Evolutionary conservation across 73 alveolate species (phyloP).

Genomic region (Tetrahymena elliotti): DNA sequence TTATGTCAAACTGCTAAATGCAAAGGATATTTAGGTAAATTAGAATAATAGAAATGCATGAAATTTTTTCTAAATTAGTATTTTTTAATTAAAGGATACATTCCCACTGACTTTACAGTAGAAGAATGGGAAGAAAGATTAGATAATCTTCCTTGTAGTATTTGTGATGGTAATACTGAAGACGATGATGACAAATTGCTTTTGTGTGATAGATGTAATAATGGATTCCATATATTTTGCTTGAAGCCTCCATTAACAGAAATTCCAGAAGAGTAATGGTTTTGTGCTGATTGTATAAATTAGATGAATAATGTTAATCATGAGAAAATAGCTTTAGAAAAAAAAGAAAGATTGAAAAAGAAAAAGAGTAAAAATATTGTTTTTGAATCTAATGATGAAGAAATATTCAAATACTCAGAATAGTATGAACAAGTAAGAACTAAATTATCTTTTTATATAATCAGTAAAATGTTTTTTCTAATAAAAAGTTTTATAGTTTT

Average conservation of each 20-base stretch:
- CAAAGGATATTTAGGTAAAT: constrained; percentile 90
- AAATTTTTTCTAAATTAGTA: not conserved
- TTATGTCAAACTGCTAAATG: constrained; percentile 91
- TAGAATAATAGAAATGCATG: not conserved
- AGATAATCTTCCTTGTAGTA: constrained; percentile 41
- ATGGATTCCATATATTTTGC: constrained; percentile 48
- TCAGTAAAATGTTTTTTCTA: not conserved
- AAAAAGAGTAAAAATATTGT: not conserved
- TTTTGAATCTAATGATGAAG: constrained; percentile 3
- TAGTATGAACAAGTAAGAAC: not conserved
- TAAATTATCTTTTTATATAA: not conserved
- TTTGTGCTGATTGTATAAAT: constrained; percentile 35
- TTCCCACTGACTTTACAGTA: constrained; percentile 37
- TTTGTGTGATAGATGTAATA: constrained; percentile 49
- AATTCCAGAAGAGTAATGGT: constrained; percentile 48
- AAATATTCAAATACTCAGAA: not conserved
- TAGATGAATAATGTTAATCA: constrained; percentile 6
- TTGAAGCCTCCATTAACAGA: constrained; percentile 34
- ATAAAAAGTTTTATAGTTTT: not conserved
- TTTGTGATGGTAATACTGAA: constrained; percentile 30
- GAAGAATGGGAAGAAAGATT: constrained; percentile 51
- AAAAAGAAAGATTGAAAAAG: constrained; percentile 4
- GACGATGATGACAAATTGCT: constrained; percentile 42
- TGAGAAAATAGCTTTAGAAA: constrained; percentile 14
- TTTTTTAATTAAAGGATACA: not conserved